A percentile compares a stretch with the other conserved stretches of the same genome.
Conservation (phyloP, 768 basidiomycete genomes). For the Daedaleopsis sinensis region DNA sequence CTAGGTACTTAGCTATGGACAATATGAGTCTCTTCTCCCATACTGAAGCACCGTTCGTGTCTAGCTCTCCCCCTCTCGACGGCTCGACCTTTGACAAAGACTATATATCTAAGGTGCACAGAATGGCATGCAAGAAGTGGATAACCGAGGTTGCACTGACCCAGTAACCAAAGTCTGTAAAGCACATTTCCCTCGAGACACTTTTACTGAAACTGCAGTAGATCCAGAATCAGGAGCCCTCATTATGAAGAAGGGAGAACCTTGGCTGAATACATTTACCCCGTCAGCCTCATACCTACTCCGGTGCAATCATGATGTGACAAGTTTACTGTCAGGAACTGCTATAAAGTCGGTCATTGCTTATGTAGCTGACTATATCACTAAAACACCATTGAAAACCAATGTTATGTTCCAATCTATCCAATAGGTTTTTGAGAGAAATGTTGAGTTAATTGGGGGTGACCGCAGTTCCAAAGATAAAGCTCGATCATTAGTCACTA, state of each 20-base stretch:
- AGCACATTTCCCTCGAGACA: neutral
- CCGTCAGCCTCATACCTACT: neutral
- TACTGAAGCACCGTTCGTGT: no score
- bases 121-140: neutral
- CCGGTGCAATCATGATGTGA: slow-evolving; percentile 1
- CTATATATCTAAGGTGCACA: neutral
- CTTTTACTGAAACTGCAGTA: neutral
- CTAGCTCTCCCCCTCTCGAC: no score
- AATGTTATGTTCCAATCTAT: slow-evolving; percentile 3
- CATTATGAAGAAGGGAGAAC: slow-evolving; percentile 1
- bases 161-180: neutral
- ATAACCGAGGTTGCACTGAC: neutral
- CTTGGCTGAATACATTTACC: slow-evolving; percentile 7
- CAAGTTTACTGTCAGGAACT: slow-evolving; percentile 1
- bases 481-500: slow-evolving; percentile 2
- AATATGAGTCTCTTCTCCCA: no score
- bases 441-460: neutral
- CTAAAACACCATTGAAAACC: neutral
- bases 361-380: neutral
- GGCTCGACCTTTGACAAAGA: no score
- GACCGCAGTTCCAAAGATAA: neutral
- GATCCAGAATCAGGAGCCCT: slow-evolving; percentile 4
- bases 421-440: slow-evolving; percentile 1
- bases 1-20: no score
- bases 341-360: slow-evolving; percentile 3